A percentile compares a stretch with the other conserved stretches of the same genome.
Evolutionary conservation across 495 filamentous ascomycete species (phyloP).

Genomic region (Penicillium ucsense): DNA sequence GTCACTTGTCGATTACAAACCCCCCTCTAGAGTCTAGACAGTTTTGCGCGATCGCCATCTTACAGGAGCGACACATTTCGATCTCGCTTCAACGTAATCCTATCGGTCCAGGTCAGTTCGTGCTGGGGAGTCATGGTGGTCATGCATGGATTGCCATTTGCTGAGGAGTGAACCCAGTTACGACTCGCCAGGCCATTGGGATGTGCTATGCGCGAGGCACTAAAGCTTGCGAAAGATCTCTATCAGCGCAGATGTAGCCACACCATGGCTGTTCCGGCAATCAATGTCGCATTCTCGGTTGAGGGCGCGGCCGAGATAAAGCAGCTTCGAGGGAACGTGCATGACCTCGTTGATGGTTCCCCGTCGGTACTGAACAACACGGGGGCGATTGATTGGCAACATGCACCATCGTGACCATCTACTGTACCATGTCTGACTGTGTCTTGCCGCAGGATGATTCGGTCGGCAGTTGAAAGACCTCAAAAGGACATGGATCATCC

Average conservation of each 20-base stretch:
- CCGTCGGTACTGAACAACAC: slow-evolving; percentile 1
- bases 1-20: slow-evolving; percentile 37
- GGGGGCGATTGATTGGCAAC: slow-evolving; percentile 13
- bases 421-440: no score
- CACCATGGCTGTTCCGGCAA: slow-evolving; percentile 39
- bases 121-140: slow-evolving; percentile 44
- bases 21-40: no score
- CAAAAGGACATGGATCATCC: no score
- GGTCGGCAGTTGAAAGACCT: no score
- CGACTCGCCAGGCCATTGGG: slow-evolving; percentile 24
- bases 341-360: slow-evolving; percentile 11
- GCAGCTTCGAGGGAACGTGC: slow-evolving; percentile 29
- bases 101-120: slow-evolving; percentile 44
- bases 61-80: slow-evolving; percentile 37
- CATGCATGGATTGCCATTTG: slow-evolving; percentile 23
- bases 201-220: slow-evolving; percentile 38
- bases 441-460: no score
- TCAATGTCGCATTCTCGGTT: slow-evolving; percentile 39
- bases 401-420: not conserved
- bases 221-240: slow-evolving; percentile 40
- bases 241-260: slow-evolving; percentile 35
- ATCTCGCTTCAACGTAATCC: slow-evolving; percentile 11
- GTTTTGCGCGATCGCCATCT: no score
- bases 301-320: slow-evolving; percentile 28
- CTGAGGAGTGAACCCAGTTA: slow-evolving; percentile 25